Percentiles rank a stretch among this genome's conserved stretches.
Conservation (phyloP, 2,329 filamentous ascomycete species). For the Nemania serpens region DNA sequence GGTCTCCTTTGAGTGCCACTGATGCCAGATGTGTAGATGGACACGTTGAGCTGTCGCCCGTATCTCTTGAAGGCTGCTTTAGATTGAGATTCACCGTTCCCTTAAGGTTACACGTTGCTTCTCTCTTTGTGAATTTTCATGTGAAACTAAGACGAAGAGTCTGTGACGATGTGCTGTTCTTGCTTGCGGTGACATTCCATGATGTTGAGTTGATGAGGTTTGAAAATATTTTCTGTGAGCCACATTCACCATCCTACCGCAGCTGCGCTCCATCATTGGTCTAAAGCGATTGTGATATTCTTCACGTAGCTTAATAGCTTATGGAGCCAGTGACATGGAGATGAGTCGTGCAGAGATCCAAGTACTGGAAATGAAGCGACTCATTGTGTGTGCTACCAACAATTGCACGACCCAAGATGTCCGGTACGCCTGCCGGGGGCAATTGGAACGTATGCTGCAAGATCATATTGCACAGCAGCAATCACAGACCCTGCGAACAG, state of each 20-base stretch:
- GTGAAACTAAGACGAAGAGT: background rate
- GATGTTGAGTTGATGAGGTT: slow-evolving; percentile 3
- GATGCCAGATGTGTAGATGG: slow-evolving; percentile 2
- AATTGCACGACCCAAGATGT: background rate
- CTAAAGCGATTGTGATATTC: slow-evolving; percentile 1
- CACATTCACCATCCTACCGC: slow-evolving; percentile 5
- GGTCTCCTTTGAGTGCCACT: background rate
- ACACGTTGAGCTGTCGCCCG: slow-evolving; percentile 11
- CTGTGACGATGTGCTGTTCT: slow-evolving; percentile 20
- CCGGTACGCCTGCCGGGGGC: background rate
- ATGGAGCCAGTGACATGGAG: slow-evolving; percentile 5
- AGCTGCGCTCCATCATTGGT: background rate
- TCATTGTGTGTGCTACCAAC: slow-evolving; percentile 4
- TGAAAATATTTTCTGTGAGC: slow-evolving; percentile 10
- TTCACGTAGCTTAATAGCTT: slow-evolving; percentile 9
- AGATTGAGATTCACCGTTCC: slow-evolving; percentile 7
- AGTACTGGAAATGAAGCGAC: slow-evolving; percentile 9
- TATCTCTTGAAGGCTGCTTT: slow-evolving; percentile 15
- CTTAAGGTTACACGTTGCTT: slow-evolving; percentile 18
- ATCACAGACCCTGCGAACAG: background rate
- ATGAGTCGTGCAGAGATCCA: slow-evolving; percentile 3
- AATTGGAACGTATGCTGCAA: slow-evolving; percentile 19
- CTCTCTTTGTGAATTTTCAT: slow-evolving; percentile 1
- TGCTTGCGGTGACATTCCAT: slow-evolving; percentile 10
- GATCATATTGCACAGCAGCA: slow-evolving; percentile 25